Base-by-base conservation (phyloP, 306 rosid species). In the Acacia melanoxylon region DNA sequence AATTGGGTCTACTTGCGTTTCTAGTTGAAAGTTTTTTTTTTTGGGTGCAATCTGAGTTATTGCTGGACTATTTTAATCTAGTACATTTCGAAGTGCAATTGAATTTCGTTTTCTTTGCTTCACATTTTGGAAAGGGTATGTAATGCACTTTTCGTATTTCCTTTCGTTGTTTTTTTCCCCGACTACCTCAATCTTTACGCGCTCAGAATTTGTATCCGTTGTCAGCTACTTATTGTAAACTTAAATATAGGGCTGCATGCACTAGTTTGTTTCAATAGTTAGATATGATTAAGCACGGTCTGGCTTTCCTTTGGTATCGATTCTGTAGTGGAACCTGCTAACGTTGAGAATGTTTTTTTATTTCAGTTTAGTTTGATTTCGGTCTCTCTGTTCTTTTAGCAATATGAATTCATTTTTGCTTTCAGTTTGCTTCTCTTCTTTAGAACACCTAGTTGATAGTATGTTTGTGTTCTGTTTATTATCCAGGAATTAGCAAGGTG, bases 401-500 rank as follows among this genome's bases (percentile, higher is more conserved):
- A 72, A 44, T 61, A 49, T 20, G 75, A 33, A 65, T 63, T 75
- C 24, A 35, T 20, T 51, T 54, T 74, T 54, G 3, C 27, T 17
- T 51, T n/a, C 82, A 63, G 56, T 33, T 68, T 15, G 2, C 44
- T 79, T 22, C 58, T 79, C 42, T 31, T 20, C 72, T 16, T 10
- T 4, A 68, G n/a, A 78, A 48, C 11, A 40, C 61, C 63, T 44
- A 8, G 31, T 52, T 78, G 75, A 77, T 48, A 1, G 58, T 59
- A 14, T 70, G 71, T 15, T 35, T 37, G 25, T 71, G 48, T 48
- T 74, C 52, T 78, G 68, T 24, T 74, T 63, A 48, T 75, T 72
- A 68, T 82, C 83, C 88, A 88, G 98, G 95, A 71, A 79, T 92
- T 69, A 81, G 87, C 81, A 87, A 87, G 78, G 78, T 93, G 87